These are phyloP conservation scores for Starmerella geochares DNA, from an alignment of 805 yeast species.

Conservation along the genomic window DNA sequence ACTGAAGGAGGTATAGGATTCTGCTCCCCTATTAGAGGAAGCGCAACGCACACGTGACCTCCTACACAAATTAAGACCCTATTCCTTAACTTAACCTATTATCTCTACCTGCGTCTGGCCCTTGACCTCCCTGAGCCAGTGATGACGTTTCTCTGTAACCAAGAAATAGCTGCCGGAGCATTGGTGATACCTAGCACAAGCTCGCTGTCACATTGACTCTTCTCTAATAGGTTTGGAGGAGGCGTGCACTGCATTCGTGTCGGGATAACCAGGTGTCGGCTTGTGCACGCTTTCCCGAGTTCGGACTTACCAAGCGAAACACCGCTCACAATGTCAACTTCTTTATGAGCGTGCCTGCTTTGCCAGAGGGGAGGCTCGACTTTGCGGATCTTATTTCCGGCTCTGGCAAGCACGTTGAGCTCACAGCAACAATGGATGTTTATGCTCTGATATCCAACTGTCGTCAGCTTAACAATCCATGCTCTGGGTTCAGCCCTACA, in stretches of 20 bases:
- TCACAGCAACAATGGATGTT: slow-evolving; percentile 11
- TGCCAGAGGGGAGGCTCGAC: slow-evolving; percentile 11
- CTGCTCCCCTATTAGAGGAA: no score
- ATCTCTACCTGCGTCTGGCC: no score
- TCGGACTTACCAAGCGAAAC: slow-evolving; percentile 13
- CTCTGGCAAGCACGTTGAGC: slow-evolving; percentile 15
- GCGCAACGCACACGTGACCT: no score
- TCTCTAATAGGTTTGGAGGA: no score
- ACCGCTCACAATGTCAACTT: slow-evolving; percentile 16
- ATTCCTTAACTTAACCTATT: no score
- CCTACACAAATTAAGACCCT: no score
- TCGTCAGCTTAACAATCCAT: slow-evolving; percentile 16
- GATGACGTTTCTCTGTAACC: no score
- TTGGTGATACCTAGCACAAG: no score
- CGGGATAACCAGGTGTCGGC: slow-evolving; percentile 16
- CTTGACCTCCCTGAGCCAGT: no score
- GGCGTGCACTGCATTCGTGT: slow-evolving; percentile 16
- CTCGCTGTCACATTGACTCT: no score
- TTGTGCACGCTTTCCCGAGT: slow-evolving; percentile 12
- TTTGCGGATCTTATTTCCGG: slow-evolving; percentile 14
- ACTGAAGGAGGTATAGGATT: no score
- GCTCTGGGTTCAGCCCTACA: slow-evolving; percentile 14
- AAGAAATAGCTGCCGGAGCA: no score
- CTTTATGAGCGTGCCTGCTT: slow-evolving; percentile 15
- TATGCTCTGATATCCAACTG: slow-evolving; percentile 13